These are phyloP conservation scores for Mucor velutinosus DNA, from an alignment of 371 early-diverging fungal species.

Conservation along the genomic window DNA sequence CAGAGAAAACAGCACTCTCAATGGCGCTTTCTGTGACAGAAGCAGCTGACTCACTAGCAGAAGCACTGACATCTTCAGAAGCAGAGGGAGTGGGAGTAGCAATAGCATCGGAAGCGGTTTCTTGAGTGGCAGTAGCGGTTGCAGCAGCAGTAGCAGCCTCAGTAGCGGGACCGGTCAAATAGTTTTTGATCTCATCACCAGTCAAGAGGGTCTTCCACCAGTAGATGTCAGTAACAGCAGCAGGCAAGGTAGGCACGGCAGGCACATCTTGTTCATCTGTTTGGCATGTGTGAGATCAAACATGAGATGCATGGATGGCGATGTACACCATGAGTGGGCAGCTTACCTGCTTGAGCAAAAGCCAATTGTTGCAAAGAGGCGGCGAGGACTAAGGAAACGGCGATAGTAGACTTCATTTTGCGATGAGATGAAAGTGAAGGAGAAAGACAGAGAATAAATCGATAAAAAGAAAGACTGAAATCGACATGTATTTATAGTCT, in stretches of 20 bases:
- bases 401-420: constrained; percentile 16
- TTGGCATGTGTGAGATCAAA: not conserved
- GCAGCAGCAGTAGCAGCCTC: constrained; percentile 1
- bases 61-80: not conserved
- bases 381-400: constrained; percentile 14
- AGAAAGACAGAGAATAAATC: not conserved
- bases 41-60: not conserved
- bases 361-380: constrained; percentile 13
- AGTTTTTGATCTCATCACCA: constrained; percentile 18
- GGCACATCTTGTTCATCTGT: not conserved
- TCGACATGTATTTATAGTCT: not conserved
- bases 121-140: constrained; percentile 2
- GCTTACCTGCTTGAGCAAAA: constrained; percentile 18
- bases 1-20: not conserved
- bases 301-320: no score
- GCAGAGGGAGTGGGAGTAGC: not conserved
- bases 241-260: constrained; percentile 9
- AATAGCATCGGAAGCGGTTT: not conserved
- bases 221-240: constrained; percentile 23
- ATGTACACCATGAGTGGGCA: no score
- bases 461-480: not conserved
- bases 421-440: not conserved
- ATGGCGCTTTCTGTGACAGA: not conserved
- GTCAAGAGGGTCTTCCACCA: constrained; percentile 28
- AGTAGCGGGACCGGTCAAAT: constrained; percentile 16